Percentiles rank a stretch among this genome's conserved stretches.
phyloP scores from a whole-genome alignment of 2,329 filamentous ascomycete genomes.

The Colletotrichum gigasporum region DNA sequence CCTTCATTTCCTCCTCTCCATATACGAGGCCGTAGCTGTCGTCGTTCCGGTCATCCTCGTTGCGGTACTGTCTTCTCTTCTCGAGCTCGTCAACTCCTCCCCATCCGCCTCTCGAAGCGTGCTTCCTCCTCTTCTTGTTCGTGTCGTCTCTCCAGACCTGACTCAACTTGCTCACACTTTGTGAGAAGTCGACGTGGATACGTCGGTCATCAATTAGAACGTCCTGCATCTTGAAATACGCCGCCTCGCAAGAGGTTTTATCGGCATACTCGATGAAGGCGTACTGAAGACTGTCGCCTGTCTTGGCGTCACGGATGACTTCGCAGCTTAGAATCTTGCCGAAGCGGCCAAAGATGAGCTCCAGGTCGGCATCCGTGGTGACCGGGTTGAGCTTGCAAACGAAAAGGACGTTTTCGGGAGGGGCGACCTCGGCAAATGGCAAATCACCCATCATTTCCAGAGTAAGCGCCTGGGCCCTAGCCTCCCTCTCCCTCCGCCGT shows the following conservation, averaged over 20 bases:
- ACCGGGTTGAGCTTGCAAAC: slow-evolving; percentile 99
- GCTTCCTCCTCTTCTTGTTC: slow-evolving; percentile 76
- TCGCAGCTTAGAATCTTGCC: slow-evolving; percentile 95
- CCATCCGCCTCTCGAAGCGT: slow-evolving; percentile 76
- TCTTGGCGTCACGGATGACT: slow-evolving; percentile 92
- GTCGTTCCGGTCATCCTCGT: slow-evolving; percentile 57
- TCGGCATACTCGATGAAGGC: slow-evolving; percentile 97
- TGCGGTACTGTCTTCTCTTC: slow-evolving; percentile 88
- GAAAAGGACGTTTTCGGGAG: slow-evolving; percentile 96
- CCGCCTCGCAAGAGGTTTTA: slow-evolving; percentile 90
- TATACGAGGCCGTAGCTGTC: slow-evolving; percentile 83
- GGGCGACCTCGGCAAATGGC: slow-evolving; percentile 96
- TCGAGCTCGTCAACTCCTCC: slow-evolving; percentile 90
- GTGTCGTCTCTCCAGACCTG: slow-evolving; percentile 89
- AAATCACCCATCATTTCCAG: slow-evolving; percentile 98
- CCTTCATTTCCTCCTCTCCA: slow-evolving; percentile 74
- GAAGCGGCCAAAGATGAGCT: slow-evolving; percentile 96
- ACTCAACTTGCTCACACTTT: slow-evolving; percentile 88
- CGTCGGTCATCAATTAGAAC: slow-evolving; percentile 96
- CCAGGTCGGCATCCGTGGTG: slow-evolving; percentile 91
- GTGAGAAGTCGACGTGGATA: slow-evolving; percentile 98
- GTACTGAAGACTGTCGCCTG: slow-evolving; percentile 94
- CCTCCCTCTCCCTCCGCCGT: slow-evolving; percentile 85
- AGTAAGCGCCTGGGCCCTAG: slow-evolving; percentile 91
- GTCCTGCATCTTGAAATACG: slow-evolving; percentile 99